Percentiles rank a stretch among this genome's conserved stretches.
These are phyloP conservation scores for Coemansia sp. DNA, from an alignment of 192 early-diverging fungal species.

Conservation along the genomic window DNA sequence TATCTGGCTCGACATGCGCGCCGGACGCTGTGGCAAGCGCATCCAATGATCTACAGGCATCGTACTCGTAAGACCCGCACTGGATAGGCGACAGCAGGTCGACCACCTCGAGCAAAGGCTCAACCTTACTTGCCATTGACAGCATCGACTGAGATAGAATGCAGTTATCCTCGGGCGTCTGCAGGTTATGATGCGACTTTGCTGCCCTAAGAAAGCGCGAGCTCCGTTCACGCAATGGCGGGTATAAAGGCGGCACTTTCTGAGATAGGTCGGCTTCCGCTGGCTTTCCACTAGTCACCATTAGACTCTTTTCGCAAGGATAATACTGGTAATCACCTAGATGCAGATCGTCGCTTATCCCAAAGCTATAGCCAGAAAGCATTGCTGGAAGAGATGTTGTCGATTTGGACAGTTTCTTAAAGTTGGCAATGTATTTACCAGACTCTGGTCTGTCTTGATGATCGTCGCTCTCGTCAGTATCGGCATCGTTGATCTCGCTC, in stretches of 20 bases:
- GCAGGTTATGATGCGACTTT: slow-evolving; percentile 41
- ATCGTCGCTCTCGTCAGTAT: no score
- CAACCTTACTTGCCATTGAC: slow-evolving; percentile 32
- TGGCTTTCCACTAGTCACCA: no score
- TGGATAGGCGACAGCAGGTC: slow-evolving; percentile 35
- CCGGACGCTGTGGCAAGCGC: no score
- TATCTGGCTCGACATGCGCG: no score
- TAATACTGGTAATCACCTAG: slow-evolving; percentile 8
- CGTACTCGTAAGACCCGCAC: slow-evolving; percentile 19
- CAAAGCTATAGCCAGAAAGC: not conserved
- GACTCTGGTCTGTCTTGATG: not conserved
- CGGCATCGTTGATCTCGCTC: not conserved
- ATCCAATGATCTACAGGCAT: not conserved
- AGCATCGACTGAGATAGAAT: slow-evolving; percentile 38
- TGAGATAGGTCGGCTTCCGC: not conserved
- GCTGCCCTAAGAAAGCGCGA: slow-evolving; percentile 19
- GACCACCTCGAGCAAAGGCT: slow-evolving; percentile 36
- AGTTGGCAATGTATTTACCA: slow-evolving; percentile 7
- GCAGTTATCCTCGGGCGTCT: slow-evolving; percentile 9
- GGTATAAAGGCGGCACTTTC: not conserved
- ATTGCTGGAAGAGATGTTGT: slow-evolving; percentile 40
- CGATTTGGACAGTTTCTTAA: slow-evolving; percentile 35
- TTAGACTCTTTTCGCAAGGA: not conserved
- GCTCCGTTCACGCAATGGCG: not conserved
- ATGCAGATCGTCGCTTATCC: not conserved